A percentile compares a stretch with the other conserved stretches of the same genome.
Conservation (phyloP, 768 basidiomycete species). For the Amanita rubescens region DNA sequence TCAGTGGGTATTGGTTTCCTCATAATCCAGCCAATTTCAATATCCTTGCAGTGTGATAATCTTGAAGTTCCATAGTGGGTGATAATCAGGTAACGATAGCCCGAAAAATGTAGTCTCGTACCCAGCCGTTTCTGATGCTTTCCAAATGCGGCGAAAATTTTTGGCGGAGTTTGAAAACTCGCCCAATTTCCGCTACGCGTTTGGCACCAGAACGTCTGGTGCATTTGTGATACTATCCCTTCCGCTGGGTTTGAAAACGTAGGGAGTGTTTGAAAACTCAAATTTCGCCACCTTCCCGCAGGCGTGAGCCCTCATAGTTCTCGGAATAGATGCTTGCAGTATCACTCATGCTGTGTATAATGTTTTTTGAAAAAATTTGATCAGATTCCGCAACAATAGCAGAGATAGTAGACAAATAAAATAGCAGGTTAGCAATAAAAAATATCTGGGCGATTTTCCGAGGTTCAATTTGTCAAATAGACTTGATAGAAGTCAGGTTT, state of each 20-base stretch:
- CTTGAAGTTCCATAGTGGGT: too few species aligned
- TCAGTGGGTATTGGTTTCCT: too few species aligned
- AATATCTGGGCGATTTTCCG: background rate
- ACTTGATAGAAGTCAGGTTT: background rate
- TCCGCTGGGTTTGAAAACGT: conserved; percentile 5
- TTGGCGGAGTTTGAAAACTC: too few species aligned
- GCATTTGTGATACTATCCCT: background rate
- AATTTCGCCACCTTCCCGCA: conserved; percentile 3
- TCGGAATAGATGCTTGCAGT: conserved; percentile 2
- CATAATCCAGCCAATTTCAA: too few species aligned
- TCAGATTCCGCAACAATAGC: background rate
- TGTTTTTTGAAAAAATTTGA: background rate
- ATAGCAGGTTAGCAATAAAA: background rate
- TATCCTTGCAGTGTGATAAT: too few species aligned
- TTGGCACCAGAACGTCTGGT: too few species aligned
- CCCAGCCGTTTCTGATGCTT: too few species aligned
- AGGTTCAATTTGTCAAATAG: background rate
- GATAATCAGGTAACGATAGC: too few species aligned
- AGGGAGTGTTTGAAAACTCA: conserved; percentile 4
- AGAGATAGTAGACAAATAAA: background rate
- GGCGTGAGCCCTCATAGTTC: conserved; percentile 1
- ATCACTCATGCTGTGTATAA: background rate
- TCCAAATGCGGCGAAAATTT: too few species aligned
- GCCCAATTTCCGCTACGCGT: too few species aligned
- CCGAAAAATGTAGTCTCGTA: too few species aligned